A percentile compares a stretch with the other conserved stretches of the same genome.
Conservation (phyloP, 2,329 filamentous ascomycete genomes). For the Trichoderma atroviride region DNA sequence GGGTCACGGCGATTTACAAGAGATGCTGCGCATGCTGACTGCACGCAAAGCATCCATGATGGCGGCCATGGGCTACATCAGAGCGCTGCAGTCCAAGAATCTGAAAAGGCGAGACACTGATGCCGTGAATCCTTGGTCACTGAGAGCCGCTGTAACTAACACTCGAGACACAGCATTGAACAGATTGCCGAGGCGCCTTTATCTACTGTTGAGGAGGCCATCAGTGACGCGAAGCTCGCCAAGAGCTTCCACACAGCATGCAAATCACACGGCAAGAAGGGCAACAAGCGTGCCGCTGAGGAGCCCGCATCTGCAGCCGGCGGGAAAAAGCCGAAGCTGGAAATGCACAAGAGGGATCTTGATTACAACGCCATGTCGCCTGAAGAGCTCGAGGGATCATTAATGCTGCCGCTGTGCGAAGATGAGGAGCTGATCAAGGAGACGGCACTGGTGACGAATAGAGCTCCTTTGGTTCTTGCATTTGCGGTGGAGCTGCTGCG, state of each 20-base stretch:
- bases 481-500: constrained; percentile 75
- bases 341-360: constrained; percentile 40
- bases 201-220: constrained; percentile 48
- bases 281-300: constrained; percentile 37
- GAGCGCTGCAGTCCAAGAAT: constrained; percentile 57
- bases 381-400: constrained; percentile 63
- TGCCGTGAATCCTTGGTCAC: background rate
- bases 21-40: constrained; percentile 62
- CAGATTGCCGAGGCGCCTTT: constrained; percentile 57
- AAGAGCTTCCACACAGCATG: constrained; percentile 57
- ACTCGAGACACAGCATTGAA: constrained; percentile 47
- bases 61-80: constrained; percentile 61
- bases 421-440: constrained; percentile 62
- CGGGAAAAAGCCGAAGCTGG: constrained; percentile 40
- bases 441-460: constrained; percentile 69
- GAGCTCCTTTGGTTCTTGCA: constrained; percentile 79
- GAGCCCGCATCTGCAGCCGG: constrained; percentile 28
- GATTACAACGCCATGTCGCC: constrained; percentile 51
- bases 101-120: constrained; percentile 55
- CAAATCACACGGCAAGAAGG: constrained; percentile 53
- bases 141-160: background rate
- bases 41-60: constrained; percentile 62
- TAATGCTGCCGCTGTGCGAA: constrained; percentile 59
- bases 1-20: constrained; percentile 61
- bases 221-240: constrained; percentile 54